phyloP scores from a whole-genome alignment of 352 stramenopile species.

The Phytophthora constricta region DNA sequence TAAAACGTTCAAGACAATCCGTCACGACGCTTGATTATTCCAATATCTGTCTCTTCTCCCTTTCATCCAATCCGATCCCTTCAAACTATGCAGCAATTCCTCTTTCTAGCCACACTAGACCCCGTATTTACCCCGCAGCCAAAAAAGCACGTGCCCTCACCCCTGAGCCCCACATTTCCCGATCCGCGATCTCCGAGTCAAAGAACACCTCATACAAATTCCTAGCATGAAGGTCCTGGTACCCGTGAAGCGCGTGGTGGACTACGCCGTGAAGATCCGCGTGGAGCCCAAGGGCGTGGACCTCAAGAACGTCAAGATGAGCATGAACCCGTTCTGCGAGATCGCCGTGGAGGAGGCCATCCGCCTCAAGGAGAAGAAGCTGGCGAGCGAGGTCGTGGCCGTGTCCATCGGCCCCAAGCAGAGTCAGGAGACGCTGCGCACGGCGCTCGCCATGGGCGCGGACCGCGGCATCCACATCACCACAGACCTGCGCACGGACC shows the following conservation, averaged over 20 bases:
- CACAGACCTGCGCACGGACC: conserved; percentile 96
- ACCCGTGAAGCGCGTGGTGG: conserved; percentile 96
- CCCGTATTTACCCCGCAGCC: no score
- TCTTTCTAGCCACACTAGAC: not conserved
- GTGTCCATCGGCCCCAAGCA: conserved; percentile 98
- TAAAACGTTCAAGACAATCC: no score
- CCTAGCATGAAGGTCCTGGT: conserved; percentile 93
- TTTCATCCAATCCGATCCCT: not conserved
- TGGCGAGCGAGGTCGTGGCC: conserved; percentile 94
- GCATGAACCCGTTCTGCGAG: conserved; percentile 99
- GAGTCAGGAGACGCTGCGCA: conserved; percentile 96
- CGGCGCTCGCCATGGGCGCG: conserved; percentile 93
- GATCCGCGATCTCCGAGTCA: not conserved
- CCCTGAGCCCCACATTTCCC: conserved; percentile 15
- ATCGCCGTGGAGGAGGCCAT: conserved; percentile 98
- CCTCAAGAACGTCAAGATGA: conserved; percentile 99
- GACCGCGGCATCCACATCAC: conserved; percentile 98
- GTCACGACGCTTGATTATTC: no score
- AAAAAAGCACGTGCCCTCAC: conserved; percentile 6
- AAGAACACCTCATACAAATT: no score
- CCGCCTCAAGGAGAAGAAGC: conserved; percentile 98
- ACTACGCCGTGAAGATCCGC: conserved; percentile 99
- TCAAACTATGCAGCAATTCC: not conserved
- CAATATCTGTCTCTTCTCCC: no score
- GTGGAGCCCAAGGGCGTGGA: conserved; percentile 95